Base-by-base conservation (phyloP, 768 basidiomycete genomes). In the Cystobasidium tubakii region DNA sequence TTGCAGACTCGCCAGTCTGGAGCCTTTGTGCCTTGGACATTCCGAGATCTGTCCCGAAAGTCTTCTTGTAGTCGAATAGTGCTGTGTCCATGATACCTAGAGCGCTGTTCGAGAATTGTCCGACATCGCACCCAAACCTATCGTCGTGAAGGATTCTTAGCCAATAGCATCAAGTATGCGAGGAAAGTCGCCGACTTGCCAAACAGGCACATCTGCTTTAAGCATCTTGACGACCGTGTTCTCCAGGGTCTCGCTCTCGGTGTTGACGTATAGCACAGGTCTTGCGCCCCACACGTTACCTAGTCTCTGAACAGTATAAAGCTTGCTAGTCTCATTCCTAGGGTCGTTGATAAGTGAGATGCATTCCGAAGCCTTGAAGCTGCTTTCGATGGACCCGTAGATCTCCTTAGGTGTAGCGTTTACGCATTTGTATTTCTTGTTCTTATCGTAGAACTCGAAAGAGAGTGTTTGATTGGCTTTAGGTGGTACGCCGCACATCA, bases 331-430 rank as follows among this genome's bases (percentile, higher is more conserved):
- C 23, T 83, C 83, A 79, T 97, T 94, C 29, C 95, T 86, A 12
- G 95, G 94, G 80, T 98, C 95, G 78, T 98, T 89, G 81, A 98
- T 92, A 15, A 98, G 85, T 43, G 92, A 95, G 85, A 98, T 73
- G 42, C 85, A 86, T 63, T 86, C 85, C 75, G 85, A 85, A 73
- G 84, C 83, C 3, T 84, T 85, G 79, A 88, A 89, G 27, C 84
- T 60, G 13, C 50, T 53, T 25, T 76, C 69, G 63, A 77, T 76
- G n/a, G 77, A 81, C 80, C 86, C 85, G 82, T 89, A 90, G 81
- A 90, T 95, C 73, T 93, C 89, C 62, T 85, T 78, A 1, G 95
- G 88, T 0, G 90, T 93, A 36, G 91, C 89, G 67, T 86, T 86
- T 88, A 92, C 50, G 1, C n/a, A 2, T 67, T 79, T 73, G 70